These are phyloP conservation scores for Xylariaceae sp. DNA, from an alignment of 2,329 filamentous ascomycete species.

Conservation along the genomic window DNA sequence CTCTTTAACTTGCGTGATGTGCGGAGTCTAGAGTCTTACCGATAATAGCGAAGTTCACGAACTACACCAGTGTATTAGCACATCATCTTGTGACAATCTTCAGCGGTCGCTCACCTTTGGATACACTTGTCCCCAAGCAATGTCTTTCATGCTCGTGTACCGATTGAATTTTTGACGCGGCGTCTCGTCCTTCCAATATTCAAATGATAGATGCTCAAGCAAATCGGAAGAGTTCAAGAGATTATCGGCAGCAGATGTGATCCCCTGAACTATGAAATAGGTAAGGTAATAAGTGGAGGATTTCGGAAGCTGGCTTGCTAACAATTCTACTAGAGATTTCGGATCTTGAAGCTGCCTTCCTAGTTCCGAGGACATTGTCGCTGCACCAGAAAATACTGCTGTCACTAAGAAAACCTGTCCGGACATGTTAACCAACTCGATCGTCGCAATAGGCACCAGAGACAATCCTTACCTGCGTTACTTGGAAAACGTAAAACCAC, in stretches of 20 bases:
- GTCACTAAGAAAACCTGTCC: slow-evolving; percentile 81
- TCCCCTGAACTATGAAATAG: slow-evolving; percentile 70
- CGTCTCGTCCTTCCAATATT: slow-evolving; percentile 62
- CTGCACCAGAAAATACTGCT: slow-evolving; percentile 62
- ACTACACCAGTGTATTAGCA: slow-evolving; percentile 20
- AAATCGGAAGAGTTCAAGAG: slow-evolving; percentile 58
- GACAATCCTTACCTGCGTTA: slow-evolving; percentile 42
- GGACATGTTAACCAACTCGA: not conserved
- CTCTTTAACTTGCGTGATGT: not conserved
- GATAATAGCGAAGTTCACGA: slow-evolving; percentile 33
- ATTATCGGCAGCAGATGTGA: slow-evolving; percentile 61
- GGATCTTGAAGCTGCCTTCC: slow-evolving; percentile 26
- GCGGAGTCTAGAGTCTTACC: slow-evolving; percentile 16
- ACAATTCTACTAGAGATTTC: slow-evolving; percentile 39
- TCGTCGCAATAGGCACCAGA: not conserved
- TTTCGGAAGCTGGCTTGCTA: slow-evolving; percentile 59
- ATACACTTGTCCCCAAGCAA: slow-evolving; percentile 66
- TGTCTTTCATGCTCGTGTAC: slow-evolving; percentile 54
- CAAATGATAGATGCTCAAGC: slow-evolving; percentile 56
- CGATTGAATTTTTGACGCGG: slow-evolving; percentile 65
- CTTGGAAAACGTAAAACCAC: slow-evolving; percentile 73
- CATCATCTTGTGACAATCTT: not conserved
- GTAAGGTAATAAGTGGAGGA: slow-evolving; percentile 74
- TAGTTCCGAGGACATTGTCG: slow-evolving; percentile 27
- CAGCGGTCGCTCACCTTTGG: slow-evolving; percentile 39